Evolutionary conservation across 768 basidiomycete species (phyloP), one percentile per base, ranked within the genome.

Genomic region (Rhizopogon rudus): DNA sequence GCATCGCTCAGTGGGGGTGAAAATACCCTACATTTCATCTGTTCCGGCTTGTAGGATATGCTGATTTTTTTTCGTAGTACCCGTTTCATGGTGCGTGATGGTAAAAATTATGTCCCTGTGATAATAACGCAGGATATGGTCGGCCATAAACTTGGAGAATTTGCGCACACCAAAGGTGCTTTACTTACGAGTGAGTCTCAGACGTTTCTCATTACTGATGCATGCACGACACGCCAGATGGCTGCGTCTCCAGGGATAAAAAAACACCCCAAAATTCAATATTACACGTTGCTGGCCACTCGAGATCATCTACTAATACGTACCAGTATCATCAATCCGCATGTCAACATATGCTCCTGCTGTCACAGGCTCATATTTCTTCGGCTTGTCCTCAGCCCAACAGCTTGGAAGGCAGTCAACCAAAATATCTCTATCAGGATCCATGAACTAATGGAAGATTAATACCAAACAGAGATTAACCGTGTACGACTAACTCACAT

Each of bases 121-220:
- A 72, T 78, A 43, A 79, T 99, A 60, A 93, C 91, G 3, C 92
- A 95, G 68, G 95, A 98, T 70, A 98, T 98, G 95, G 93, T 99
- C 1, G 96, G 96, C 0, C 94, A 99, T 70, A 99, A 99, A 70
- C 72, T 98, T 52, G 95, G 96, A 52, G 94, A 98, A 77, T 98
- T 98, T 70, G 76, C 93, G 40, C 82, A 86, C 61, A 98, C 95
- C 37, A 86, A 88, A 75, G 93, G 71, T 81, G 81, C 53, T 94
- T 94, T 70, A 81, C 77, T 33, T 93, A 86, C 75, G 88, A 83
- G 93, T 93, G 67, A 67, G 91, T 84, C 57, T 48, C 28, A 40
- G 13, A 12, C 31, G 31, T 17, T 12, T 12, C 50, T 53, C 35
- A 31, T 48, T 1, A 37, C 13, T 37, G 35, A 37, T 37, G 35